phyloP scores from a whole-genome alignment of 1,284 basidiomycete genomes.

The Cutaneotrichosporon arboriforme region DNA sequence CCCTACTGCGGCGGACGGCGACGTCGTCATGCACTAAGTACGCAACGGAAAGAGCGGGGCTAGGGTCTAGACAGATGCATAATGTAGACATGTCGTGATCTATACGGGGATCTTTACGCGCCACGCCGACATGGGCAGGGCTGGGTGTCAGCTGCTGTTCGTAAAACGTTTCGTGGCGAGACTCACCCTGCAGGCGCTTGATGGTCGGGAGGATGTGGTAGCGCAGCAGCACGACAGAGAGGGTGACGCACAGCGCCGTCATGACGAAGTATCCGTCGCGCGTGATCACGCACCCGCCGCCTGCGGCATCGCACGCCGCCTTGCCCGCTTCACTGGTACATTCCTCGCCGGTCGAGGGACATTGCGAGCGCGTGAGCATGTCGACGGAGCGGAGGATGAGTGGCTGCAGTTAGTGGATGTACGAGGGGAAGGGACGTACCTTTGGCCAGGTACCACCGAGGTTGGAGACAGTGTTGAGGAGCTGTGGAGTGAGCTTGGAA shows the following conservation, averaged over 20 bases:
- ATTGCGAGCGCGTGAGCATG: constrained; percentile 73
- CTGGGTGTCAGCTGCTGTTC: constrained; percentile 21
- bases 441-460: constrained; percentile 94
- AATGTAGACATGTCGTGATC: background rate
- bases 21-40: constrained; percentile 16
- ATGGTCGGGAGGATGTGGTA: constrained; percentile 79
- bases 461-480: constrained; percentile 94
- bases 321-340: constrained; percentile 89
- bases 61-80: too few species aligned
- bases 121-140: constrained; percentile 45
- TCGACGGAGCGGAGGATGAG: constrained; percentile 64
- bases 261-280: constrained; percentile 91
- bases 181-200: constrained; percentile 74
- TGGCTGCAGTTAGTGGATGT: constrained; percentile 49
- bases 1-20: constrained; percentile 5
- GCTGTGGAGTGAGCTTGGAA: too few species aligned
- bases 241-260: constrained; percentile 66
- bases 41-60: background rate
- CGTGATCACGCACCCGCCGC: constrained; percentile 74
- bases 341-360: constrained; percentile 61
- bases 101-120: constrained; percentile 41
- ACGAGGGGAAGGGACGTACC: constrained; percentile 27
- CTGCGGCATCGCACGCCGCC: constrained; percentile 64
- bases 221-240: constrained; percentile 68
- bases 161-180: too few species aligned